Evolutionary conservation across 305 asterid genomes (phyloP).

Genomic region (Fraxinus floribunda): DNA sequence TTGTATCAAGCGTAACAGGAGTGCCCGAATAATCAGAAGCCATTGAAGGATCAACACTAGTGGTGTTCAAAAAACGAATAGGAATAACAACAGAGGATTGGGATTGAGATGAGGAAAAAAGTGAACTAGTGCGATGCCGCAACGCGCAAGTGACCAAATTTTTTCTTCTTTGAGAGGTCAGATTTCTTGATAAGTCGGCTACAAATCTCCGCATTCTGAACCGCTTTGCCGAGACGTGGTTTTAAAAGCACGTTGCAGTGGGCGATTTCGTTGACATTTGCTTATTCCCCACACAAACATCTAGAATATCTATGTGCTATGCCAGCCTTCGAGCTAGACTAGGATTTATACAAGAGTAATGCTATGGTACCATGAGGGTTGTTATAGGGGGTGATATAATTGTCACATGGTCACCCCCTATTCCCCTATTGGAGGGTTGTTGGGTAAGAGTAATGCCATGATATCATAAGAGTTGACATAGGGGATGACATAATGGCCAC

Average conservation of each 20-base stretch:
- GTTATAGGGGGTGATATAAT: too few species aligned
- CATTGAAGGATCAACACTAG: conserved; percentile 44
- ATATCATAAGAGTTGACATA: too few species aligned
- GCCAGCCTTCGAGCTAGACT: not conserved
- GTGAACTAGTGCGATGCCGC: conserved; percentile 13
- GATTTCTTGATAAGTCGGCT: conserved; percentile 43
- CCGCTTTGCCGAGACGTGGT: not conserved
- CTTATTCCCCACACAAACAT: conserved; percentile 22
- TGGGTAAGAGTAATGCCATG: too few species aligned
- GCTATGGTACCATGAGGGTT: too few species aligned
- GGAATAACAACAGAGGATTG: conserved; percentile 21
- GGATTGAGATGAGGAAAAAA: conserved; percentile 18
- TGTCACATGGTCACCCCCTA: too few species aligned
- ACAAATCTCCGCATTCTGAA: conserved; percentile 63
- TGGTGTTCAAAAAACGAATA: conserved; percentile 28
- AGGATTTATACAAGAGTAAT: not conserved
- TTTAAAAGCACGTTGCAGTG: not conserved
- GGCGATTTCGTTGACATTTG: not conserved
- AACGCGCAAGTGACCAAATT: not conserved
- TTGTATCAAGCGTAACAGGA: conserved; percentile 59
- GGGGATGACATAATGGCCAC: too few species aligned
- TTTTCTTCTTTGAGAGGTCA: conserved; percentile 4
- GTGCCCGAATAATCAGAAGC: conserved; percentile 65
- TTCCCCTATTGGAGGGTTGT: too few species aligned
- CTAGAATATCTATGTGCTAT: not conserved